Base-by-base conservation (phyloP, 441 rosid species). In the Lepidium campestre region DNA sequence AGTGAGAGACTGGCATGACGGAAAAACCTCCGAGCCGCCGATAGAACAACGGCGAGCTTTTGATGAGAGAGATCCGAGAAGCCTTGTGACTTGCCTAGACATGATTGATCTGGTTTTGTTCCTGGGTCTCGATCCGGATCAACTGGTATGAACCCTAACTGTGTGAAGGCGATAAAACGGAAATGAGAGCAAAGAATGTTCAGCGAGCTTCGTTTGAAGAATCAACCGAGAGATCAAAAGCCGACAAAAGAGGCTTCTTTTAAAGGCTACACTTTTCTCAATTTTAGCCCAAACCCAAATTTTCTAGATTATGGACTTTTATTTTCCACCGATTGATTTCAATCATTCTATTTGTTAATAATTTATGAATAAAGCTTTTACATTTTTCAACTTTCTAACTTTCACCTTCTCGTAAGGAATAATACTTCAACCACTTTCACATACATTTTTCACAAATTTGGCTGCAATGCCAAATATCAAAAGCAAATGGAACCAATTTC, bases 1-100 rank as follows among this genome's bases (percentile, higher is more conserved):
- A 44, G 17, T 61, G 47, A 67, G 69, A 61, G 59, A 12, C 40
- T 73, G 70, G n/a, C 66, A 68, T 14, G 77, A 74, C 22, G 77
- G 74, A 12, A 29, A 67, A 9, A 46, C 18, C 39, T 73, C 77
- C 0, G 64, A 41, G 58, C 41, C 39, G 42, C 61, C 65, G 47
- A 15, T 68, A 10, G 74, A 56, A 46, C 57, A 65, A 53, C 62
- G 72, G 57, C 78, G 78, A 68, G 60, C 62, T 20, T 57, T 62
- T 0, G 77, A 74, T 2, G 77, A 67, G 0, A 75, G 59, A 75
- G 78, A 70, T 70, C 78, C 78, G 65, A 75, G 45, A 45, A 75
- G 75, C 72, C 64, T 70, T 37, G 78, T 25, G 54, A 70, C 64
- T 36, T 70, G 78, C 42, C 78, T 74, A 41, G 78, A 74, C 78